A percentile compares a stretch with the other conserved stretches of the same genome.
These are phyloP conservation scores for Senna tora DNA, from an alignment of 306 rosid genomes.

Conservation along the genomic window DNA sequence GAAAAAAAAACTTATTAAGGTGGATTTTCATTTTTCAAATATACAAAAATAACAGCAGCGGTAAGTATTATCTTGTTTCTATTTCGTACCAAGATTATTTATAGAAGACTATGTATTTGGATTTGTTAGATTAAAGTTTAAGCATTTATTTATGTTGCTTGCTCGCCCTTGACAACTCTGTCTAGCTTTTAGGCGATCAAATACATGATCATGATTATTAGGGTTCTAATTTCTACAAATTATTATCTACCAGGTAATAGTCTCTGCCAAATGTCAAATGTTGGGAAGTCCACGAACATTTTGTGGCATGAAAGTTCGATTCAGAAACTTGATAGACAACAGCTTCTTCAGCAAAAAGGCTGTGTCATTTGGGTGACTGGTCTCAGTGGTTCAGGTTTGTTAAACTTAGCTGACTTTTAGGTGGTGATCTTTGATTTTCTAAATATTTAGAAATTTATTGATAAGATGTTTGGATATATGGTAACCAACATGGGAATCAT, in stretches of 20 bases:
- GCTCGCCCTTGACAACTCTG: slow-evolving; percentile 20
- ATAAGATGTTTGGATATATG: background rate
- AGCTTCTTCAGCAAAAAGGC: slow-evolving; percentile 85
- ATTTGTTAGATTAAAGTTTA: slow-evolving; percentile 17
- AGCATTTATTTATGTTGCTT: background rate
- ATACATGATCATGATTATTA: slow-evolving; percentile 12
- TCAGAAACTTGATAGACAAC: slow-evolving; percentile 77
- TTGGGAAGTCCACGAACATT: slow-evolving; percentile 76
- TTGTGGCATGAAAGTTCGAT: slow-evolving; percentile 84
- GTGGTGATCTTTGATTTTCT: background rate
- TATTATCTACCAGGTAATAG: slow-evolving; percentile 58
- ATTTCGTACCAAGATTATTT: background rate
- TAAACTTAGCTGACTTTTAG: slow-evolving; percentile 17
- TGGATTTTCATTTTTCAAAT: slow-evolving; percentile 23
- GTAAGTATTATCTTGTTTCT: slow-evolving; percentile 28
- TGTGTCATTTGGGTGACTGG: slow-evolving; percentile 99
- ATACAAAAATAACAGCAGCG: slow-evolving; percentile 13
- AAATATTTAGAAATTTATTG: background rate
- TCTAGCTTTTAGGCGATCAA: slow-evolving; percentile 21
- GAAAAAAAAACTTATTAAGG: slow-evolving; percentile 15
- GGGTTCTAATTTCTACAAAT: slow-evolving; percentile 43
- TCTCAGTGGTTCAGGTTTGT: slow-evolving; percentile 98
- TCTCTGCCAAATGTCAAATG: slow-evolving; percentile 53
- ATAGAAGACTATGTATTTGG: slow-evolving; percentile 4
- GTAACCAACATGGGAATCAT: background rate